Conservation (phyloP, 176 grass and related monocot species). For the Oryza officinalis region DNA sequence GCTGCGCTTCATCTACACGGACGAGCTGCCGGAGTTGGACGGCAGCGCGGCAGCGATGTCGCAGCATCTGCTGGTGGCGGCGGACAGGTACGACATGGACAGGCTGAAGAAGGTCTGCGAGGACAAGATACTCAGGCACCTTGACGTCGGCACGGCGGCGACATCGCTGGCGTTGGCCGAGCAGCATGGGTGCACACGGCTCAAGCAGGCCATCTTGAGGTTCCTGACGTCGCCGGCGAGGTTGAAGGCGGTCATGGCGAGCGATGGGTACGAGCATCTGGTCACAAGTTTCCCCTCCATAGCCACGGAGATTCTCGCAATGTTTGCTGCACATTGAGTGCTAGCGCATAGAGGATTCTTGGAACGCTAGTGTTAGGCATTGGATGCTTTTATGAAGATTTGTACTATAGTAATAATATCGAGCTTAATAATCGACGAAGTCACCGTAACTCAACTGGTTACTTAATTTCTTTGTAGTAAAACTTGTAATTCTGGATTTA, state of each 20-base stretch:
- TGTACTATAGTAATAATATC: too few species aligned
- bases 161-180: background rate
- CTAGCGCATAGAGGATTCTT: too few species aligned
- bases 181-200: background rate
- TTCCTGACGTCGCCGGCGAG: constrained; percentile 2
- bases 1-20: constrained; percentile 47
- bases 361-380: too few species aligned
- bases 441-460: too few species aligned
- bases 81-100: constrained; percentile 39
- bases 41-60: background rate
- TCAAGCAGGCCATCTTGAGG: constrained; percentile 7
- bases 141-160: background rate
- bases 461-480: too few species aligned
- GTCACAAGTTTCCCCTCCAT: background rate
- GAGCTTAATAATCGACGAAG: too few species aligned
- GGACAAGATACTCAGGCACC: background rate
- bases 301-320: background rate
- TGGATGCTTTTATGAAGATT: too few species aligned
- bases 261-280: constrained; percentile 11
- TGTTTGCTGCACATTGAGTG: background rate
- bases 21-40: constrained; percentile 12
- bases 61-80: constrained; percentile 41
- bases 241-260: constrained; percentile 13
- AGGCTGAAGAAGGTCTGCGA: constrained; percentile 44
- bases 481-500: too few species aligned